These are phyloP conservation scores for Schizophyllum commune DNA, from an alignment of 1,284 basidiomycete species.

Conservation along the genomic window DNA sequence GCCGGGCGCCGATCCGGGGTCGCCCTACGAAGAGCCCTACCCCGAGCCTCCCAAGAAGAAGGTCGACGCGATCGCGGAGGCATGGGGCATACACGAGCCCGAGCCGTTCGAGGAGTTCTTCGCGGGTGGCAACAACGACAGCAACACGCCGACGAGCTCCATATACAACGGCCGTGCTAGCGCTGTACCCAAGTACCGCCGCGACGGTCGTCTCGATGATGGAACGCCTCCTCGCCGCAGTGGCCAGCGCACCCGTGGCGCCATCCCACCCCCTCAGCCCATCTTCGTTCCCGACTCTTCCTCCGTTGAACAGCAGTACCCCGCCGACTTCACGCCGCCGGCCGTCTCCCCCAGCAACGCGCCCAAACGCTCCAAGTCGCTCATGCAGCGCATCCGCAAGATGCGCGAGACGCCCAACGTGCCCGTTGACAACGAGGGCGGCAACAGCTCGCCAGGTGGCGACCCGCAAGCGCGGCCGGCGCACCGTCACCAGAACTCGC, in stretches of 20 bases:
- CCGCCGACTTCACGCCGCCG: background rate
- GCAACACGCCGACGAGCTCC: slow-evolving; percentile 54
- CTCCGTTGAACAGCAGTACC: slow-evolving; percentile 9
- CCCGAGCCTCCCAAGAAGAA: slow-evolving; percentile 65
- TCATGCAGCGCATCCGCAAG: slow-evolving; percentile 78
- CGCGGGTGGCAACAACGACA: slow-evolving; percentile 51
- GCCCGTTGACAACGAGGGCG: slow-evolving; percentile 42
- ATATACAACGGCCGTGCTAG: slow-evolving; percentile 45
- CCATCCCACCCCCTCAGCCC: slow-evolving; percentile 71
- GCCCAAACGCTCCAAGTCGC: slow-evolving; percentile 67
- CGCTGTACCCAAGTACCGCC: slow-evolving; percentile 24
- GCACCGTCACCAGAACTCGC: slow-evolving; percentile 63
- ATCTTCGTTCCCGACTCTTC: slow-evolving; percentile 57
- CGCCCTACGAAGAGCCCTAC: slow-evolving; percentile 17
- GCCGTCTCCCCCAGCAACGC: slow-evolving; percentile 27
- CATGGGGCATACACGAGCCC: slow-evolving; percentile 83
- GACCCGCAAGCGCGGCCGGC: slow-evolving; percentile 40
- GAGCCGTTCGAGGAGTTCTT: slow-evolving; percentile 84
- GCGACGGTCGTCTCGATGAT: slow-evolving; percentile 38
- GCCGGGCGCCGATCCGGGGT: background rate
- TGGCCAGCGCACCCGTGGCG: slow-evolving; percentile 31
- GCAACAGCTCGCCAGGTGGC: slow-evolving; percentile 29
- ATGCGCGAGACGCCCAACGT: slow-evolving; percentile 78
- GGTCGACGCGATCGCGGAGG: slow-evolving; percentile 75
- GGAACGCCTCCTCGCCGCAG: slow-evolving; percentile 24